Base-by-base conservation (phyloP, 75 land plant species). In the Pinus taeda region DNA sequence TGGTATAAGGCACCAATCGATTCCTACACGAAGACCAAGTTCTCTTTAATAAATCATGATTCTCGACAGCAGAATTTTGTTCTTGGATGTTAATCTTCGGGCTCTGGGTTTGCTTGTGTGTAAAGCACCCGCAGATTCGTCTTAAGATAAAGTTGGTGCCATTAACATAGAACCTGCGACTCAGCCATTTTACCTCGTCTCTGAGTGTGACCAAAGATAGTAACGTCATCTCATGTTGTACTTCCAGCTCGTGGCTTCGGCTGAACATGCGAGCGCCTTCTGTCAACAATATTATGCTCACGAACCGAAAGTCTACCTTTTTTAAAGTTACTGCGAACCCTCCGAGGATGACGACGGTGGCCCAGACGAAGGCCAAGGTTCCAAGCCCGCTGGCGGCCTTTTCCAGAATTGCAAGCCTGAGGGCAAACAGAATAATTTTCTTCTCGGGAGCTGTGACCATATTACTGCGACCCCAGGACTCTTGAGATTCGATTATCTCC, bases 221-320 rank as follows among this genome's bases (percentile, higher is more conserved):
- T 42, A 91, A 75, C 0, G 93, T 88, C 1, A 88, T 78, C 70
- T 86, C 93, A 42, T 91, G 93, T 64, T 95, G 98, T 93, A 93
- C 93, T 60, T 93, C 92, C 0, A 95, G 93, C 79, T 95, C 97
- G 69, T 87, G 94, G 81, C 91, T 92, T n/a, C 94, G 55, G 84
- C 91, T 82, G 76, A 91, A 93, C 6, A 93, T 84, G 15, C 98
- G 67, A 0, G 94, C 63, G 20, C 98, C 91, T 73, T 95, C 97
- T 18, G 86, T 91, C 24, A 95, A 13, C 37, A 95, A 83, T 18
- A 95, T 87, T 9, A 82, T 64, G 15, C 94, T 85, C 24, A 95
- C 82, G 82, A 85, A 75, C 94, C 90, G 91, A 82, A 95, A 95
- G 75, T 95, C 98, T 0, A 75, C 79, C 53, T 30, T n/a, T n/a